A percentile compares a stretch with the other conserved stretches of the same genome.
Conservation (phyloP, 2,329 filamentous ascomycete genomes). For the Hypoxylon sp. region DNA sequence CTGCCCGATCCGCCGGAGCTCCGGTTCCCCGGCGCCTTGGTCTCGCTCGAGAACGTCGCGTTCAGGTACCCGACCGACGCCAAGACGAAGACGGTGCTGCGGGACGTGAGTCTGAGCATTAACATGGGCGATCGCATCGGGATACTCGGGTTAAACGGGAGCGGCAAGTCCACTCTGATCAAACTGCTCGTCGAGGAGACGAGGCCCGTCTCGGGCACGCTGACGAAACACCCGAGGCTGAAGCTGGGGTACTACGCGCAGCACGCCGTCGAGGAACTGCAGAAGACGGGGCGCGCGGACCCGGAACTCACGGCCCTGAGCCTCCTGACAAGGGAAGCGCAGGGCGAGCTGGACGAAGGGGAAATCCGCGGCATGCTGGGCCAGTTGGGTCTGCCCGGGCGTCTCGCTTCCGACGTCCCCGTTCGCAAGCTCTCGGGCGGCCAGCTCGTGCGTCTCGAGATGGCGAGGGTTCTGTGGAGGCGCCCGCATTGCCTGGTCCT, state of each 20-base stretch:
- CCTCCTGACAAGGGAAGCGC: constrained; percentile 70
- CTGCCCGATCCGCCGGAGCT: constrained; percentile 77
- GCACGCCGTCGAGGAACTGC: constrained; percentile 79
- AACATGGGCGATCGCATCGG: constrained; percentile 81
- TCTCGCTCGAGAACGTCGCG: constrained; percentile 78
- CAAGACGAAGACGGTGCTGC: constrained; percentile 64
- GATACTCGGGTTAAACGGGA: constrained; percentile 83
- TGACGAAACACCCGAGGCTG: constrained; percentile 77
- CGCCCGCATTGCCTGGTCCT: constrained; percentile 81
- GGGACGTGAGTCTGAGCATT: constrained; percentile 76
- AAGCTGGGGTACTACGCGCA: constrained; percentile 85
- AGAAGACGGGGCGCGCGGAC: constrained; percentile 65
- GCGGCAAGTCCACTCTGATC: constrained; percentile 85
- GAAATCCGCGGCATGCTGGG: constrained; percentile 76
- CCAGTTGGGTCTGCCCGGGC: constrained; percentile 78
- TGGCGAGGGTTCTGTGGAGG: constrained; percentile 78
- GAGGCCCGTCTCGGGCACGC: constrained; percentile 71
- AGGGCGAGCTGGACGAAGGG: constrained; percentile 72
- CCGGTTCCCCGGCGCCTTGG: constrained; percentile 80
- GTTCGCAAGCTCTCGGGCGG: constrained; percentile 82
- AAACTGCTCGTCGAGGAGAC: constrained; percentile 75
- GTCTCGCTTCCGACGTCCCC: constrained; percentile 80
- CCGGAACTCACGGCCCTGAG: constrained; percentile 74
- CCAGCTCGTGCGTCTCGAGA: constrained; percentile 76
- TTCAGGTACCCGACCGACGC: constrained; percentile 70